These are phyloP conservation scores for Candida tunisiensis DNA, from an alignment of 1,139 yeast genomes.

Conservation along the genomic window DNA sequence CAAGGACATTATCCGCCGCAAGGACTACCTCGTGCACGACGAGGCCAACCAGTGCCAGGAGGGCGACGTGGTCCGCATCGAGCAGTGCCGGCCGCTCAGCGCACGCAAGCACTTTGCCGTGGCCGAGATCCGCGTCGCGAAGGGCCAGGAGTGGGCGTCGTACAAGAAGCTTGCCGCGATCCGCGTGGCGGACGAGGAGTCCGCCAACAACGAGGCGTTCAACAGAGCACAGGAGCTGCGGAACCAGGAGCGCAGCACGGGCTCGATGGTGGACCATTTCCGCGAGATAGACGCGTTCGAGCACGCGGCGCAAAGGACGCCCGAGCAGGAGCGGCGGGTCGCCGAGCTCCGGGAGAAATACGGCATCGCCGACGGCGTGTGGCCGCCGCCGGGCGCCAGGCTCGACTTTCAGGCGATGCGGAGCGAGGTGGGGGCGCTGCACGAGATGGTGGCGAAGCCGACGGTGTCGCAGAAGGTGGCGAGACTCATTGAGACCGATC, in stretches of 20 bases:
- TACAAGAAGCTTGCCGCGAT: slow-evolving; percentile 63
- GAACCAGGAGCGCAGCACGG: slow-evolving; percentile 15
- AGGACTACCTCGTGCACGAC: slow-evolving; percentile 84
- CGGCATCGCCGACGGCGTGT: slow-evolving; percentile 37
- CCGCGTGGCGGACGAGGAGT: slow-evolving; percentile 37
- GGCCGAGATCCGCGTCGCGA: slow-evolving; percentile 76
- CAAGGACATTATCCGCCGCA: slow-evolving; percentile 54
- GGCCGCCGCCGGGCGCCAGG: slow-evolving; percentile 31
- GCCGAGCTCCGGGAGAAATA: slow-evolving; percentile 29
- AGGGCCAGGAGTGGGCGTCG: slow-evolving; percentile 81
- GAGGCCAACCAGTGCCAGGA: slow-evolving; percentile 84
- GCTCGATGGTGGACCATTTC: slow-evolving; percentile 10
- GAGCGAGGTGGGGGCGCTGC: slow-evolving; percentile 11
- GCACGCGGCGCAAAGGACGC: slow-evolving; percentile 2
- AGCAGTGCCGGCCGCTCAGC: slow-evolving; percentile 74
- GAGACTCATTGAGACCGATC: slow-evolving; percentile 14
- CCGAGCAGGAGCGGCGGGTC: slow-evolving; percentile 22
- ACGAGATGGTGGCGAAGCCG: slow-evolving; percentile 4
- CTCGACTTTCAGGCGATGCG: slow-evolving; percentile 13
- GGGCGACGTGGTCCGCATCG: slow-evolving; percentile 91
- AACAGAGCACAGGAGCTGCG: slow-evolving; percentile 26
- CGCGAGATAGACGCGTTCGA: slow-evolving; percentile 10
- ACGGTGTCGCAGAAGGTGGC: slow-evolving; percentile 11
- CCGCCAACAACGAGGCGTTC: slow-evolving; percentile 24
- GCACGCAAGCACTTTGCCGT: slow-evolving; percentile 80